Percentiles rank a stretch among this genome's conserved stretches.
These are phyloP conservation scores for Salicornia ramosissima DNA, from an alignment of 148 eudicot species.

Conservation along the genomic window DNA sequence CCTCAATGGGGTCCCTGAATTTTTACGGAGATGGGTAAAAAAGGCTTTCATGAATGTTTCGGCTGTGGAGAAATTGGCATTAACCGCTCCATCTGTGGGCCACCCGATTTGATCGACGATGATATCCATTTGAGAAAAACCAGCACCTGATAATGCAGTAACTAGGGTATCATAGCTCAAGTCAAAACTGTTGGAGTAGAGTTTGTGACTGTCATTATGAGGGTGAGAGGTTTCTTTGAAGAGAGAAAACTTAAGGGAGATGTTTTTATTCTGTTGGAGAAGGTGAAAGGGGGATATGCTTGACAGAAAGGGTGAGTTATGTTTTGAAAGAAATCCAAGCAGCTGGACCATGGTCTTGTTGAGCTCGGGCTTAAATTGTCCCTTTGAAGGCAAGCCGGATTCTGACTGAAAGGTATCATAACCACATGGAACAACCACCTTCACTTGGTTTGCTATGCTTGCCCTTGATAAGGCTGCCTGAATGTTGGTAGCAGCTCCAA, in stretches of 20 bases:
- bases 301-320: slow-evolving; percentile 60
- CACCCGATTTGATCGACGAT: slow-evolving; percentile 70
- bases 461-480: slow-evolving; percentile 62
- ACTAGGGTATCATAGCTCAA: slow-evolving; percentile 60
- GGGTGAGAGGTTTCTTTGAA: slow-evolving; percentile 55
- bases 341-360: slow-evolving; percentile 75
- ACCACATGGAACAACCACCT: slow-evolving; percentile 80
- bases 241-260: slow-evolving; percentile 63
- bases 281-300: slow-evolving; percentile 65
- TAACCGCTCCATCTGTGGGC: slow-evolving; percentile 83
- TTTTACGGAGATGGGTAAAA: slow-evolving; percentile 40
- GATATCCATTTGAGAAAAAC: slow-evolving; percentile 55
- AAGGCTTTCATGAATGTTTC: slow-evolving; percentile 56
- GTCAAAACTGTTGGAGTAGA: slow-evolving; percentile 63
- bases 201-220: slow-evolving; percentile 46
- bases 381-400: slow-evolving; percentile 65
- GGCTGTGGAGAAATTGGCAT: slow-evolving; percentile 63
- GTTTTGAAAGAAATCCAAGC: slow-evolving; percentile 56
- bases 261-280: slow-evolving; percentile 52
- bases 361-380: slow-evolving; percentile 61
- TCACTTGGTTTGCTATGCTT: slow-evolving; percentile 52
- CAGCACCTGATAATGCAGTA: slow-evolving; percentile 50
- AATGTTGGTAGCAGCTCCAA: slow-evolving; percentile 80
- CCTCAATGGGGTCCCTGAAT: slow-evolving; percentile 64
- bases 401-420: slow-evolving; percentile 58